phyloP scores from a whole-genome alignment of 306 rosid genomes.

The Malus fusca region DNA sequence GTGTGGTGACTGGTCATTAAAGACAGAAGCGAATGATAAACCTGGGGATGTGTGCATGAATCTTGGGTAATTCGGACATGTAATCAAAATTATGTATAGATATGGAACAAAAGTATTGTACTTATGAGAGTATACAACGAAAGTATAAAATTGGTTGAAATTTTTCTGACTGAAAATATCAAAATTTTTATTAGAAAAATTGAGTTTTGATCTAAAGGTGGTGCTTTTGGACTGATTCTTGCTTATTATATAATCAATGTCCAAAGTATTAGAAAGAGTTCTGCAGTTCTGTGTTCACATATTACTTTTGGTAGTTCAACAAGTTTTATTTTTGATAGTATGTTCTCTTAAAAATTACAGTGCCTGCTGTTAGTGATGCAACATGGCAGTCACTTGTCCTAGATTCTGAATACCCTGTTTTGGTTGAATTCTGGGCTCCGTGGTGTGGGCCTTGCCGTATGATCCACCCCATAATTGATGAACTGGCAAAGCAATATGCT shows the following conservation, averaged over 20 bases:
- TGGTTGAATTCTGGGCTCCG: slow-evolving; percentile 99
- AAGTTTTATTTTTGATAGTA: background rate
- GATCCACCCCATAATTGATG: slow-evolving; percentile 81
- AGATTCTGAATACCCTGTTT: slow-evolving; percentile 46
- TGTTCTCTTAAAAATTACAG: slow-evolving; percentile 41
- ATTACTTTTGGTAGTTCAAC: background rate
- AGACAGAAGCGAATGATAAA: background rate
- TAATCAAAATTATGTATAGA: background rate
- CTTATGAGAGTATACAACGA: background rate
- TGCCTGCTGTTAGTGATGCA: slow-evolving; percentile 44
- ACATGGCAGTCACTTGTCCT: slow-evolving; percentile 69
- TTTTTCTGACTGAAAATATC: background rate
- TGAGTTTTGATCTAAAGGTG: background rate
- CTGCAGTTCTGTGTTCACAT: background rate
- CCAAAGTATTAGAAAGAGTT: background rate
- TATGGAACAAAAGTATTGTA: background rate
- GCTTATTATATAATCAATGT: background rate
- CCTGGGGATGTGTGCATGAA: background rate
- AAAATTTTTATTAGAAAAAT: background rate
- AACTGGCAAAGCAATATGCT: slow-evolving; percentile 52
- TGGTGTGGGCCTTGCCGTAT: slow-evolving; percentile 99
- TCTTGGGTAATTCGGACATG: background rate
- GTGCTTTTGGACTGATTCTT: background rate
- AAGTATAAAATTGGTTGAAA: background rate
- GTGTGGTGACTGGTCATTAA: background rate